Base-by-base conservation (phyloP, 140 eudicot genomes). In the Anethum foeniculum region DNA sequence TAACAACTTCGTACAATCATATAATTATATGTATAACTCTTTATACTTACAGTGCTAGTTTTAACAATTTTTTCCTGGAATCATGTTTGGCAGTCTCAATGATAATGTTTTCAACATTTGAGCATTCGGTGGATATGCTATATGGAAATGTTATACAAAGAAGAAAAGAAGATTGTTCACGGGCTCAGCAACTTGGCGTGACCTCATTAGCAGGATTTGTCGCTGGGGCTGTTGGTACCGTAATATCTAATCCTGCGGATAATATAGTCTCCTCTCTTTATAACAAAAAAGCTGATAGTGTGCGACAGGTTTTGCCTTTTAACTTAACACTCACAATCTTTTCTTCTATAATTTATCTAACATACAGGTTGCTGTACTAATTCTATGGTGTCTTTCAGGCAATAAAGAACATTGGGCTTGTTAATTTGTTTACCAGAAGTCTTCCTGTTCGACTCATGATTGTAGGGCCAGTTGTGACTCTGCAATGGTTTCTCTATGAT, bases 401-500 rank as follows among this genome's bases (percentile, higher is more conserved):
- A 54, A 88, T 89, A 21, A 94, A 81, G 87, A 89, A 71, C 15
- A 94, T 94, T 48, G 98, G 98, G 74, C 7, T 92, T 74, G 72
- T 81, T 49, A 90, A 92, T 86, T 82, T 94, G 86, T 92, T 94
- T 78, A 94, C 97, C 2, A 89, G 97, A 89, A 94, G 97, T 86
- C 98, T 94, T 84, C 91, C 97, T 25, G 85, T 95, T 58, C 84
- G 99, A 39, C 86, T 92, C 64, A 87, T 88, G 43, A 85, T 92
- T 10, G 97, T 94, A 86, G 98, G 98, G 38, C 97, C 97, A 47
- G 97, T 89, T 32, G 91, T 90, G 75, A 94, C 94, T 7, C 81
- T 94, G 79, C 98, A 94, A 62, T 94, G 97, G 98, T 92, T 92
- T 80, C 86, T 94, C 82, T 94, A 92, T 80, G 98, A 94, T 85